Conservation (phyloP, 257 asterid species). For the Solanum clarkiae region DNA sequence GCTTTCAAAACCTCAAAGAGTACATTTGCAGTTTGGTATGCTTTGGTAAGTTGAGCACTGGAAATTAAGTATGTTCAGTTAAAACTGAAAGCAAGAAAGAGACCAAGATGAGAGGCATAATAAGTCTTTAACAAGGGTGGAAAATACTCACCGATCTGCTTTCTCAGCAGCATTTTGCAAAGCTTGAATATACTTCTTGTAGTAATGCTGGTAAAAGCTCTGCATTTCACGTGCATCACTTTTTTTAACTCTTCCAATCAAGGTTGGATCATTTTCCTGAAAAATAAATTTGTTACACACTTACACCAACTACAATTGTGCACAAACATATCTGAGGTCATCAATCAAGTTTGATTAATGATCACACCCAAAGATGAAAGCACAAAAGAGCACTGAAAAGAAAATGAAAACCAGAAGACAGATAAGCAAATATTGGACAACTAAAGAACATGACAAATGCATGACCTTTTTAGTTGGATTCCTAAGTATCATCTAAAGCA, state of each 20-base stretch:
- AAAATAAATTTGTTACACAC: slow-evolving; percentile 1
- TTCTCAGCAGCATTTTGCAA: slow-evolving; percentile 97
- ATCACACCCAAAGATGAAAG: neutral
- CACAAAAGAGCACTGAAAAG: neutral
- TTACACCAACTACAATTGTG: neutral
- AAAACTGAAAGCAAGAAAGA: neutral
- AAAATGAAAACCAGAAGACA: neutral
- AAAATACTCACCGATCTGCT: slow-evolving; percentile 78
- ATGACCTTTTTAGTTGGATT: neutral
- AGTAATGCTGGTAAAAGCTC: slow-evolving; percentile 97
- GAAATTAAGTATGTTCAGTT: neutral
- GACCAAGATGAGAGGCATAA: neutral
- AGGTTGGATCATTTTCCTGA: slow-evolving; percentile 98
- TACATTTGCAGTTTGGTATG: slow-evolving; percentile 97
- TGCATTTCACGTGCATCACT: slow-evolving; percentile 99
- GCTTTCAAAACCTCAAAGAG: slow-evolving; percentile 99
- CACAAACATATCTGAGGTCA: neutral
- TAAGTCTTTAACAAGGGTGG: slow-evolving; percentile 1
- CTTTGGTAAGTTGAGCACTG: slow-evolving; percentile 97
- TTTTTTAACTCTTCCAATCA: slow-evolving; percentile 94
- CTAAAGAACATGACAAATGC: neutral
- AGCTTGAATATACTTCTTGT: slow-evolving; percentile 95
- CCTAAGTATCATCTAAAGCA: neutral
- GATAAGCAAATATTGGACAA: neutral
- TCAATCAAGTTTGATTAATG: neutral